Evolutionary conservation across 495 filamentous ascomycete species (phyloP), one percentile per base, ranked within the genome.

Genomic region (Hypoxylon cercidicola): DNA sequence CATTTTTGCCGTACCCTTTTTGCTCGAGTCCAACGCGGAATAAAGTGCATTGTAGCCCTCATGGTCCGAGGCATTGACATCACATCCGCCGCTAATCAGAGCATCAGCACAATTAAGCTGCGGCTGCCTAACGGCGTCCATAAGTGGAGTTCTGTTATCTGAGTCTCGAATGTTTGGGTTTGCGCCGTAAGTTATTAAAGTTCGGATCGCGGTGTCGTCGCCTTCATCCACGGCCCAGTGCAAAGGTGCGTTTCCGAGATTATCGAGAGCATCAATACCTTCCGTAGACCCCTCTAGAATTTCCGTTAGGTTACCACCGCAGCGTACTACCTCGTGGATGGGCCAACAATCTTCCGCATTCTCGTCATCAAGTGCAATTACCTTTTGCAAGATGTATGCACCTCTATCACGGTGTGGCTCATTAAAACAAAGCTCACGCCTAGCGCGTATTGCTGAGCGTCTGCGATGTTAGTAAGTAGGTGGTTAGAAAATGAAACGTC

Each of bases 161-260:
- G 2, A 8, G 18, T 44, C 23, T 6, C 15, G 0, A 23, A 25
- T 19, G 20, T 59, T 12, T 0, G 32, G 18, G 30, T 64, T 45
- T 43, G 62, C 62, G n/a, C 62, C 55, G 21, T 47, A 28, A 28
- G 46, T 25, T 48, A 54, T 32, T 43, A 64, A 54, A 35, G 19
- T 23, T 45, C 10, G 30, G 3, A 54, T 54, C 1, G 41, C 39
- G 9, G 13, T 11, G 8, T 8, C 19, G 43, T 59, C 32, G 0
- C 4, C 0, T 3, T 15, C 1, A 1, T 4, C 0, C 18, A 49
- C 41, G 2, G 62, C 62, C 41, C 21, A 25, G 28, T 64, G 54
- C 13, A 59, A 41, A 48, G 62, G 54, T 18, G 62, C 7, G 1
- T 1, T 1, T 15, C 54, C 55, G n/a, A 28, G 32, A 15, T 54